Conservation (phyloP, 2,329 filamentous ascomycete species). For the Rhynchosporium secalis region DNA sequence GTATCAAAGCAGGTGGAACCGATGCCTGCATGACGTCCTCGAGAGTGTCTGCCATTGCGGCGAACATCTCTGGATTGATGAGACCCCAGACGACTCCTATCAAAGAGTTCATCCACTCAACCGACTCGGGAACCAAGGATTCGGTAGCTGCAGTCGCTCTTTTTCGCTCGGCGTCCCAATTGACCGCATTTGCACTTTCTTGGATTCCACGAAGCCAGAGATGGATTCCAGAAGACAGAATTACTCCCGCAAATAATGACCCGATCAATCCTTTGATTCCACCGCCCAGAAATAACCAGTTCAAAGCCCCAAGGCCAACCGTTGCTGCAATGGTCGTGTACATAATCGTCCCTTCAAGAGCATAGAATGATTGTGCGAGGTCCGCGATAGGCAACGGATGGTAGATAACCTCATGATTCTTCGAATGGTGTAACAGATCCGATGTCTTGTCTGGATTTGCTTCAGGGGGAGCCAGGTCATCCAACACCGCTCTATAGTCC, state of each 20-base stretch:
- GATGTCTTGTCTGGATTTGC: constrained; percentile 28
- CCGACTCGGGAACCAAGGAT: constrained; percentile 27
- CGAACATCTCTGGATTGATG: constrained; percentile 31
- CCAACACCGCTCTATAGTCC: constrained; percentile 22
- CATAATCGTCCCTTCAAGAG: constrained; percentile 23
- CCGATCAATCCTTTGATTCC: constrained; percentile 24
- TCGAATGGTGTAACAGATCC: constrained; percentile 28
- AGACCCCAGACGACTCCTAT: constrained; percentile 27
- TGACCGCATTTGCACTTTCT: constrained; percentile 28
- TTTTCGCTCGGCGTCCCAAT: constrained; percentile 28
- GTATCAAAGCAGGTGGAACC: constrained; percentile 27
- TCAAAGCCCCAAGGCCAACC: constrained; percentile 22
- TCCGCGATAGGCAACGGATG: constrained; percentile 30
- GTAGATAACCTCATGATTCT: constrained; percentile 28
- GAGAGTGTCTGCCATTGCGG: constrained; percentile 29
- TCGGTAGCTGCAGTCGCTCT: constrained; percentile 26
- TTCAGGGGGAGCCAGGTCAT: constrained; percentile 29
- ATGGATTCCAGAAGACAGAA: constrained; percentile 28
- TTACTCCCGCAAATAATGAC: constrained; percentile 24
- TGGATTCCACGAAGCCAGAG: constrained; percentile 30
- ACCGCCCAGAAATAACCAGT: constrained; percentile 24
- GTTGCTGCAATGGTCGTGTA: constrained; percentile 23
- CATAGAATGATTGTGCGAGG: constrained; percentile 24
- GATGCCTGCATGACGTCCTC: constrained; percentile 33
- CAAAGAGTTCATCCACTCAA: constrained; percentile 30